Evolutionary conservation across 2,329 filamentous ascomycete genomes (phyloP), one percentile per base, ranked within the genome.

Genomic region (Shiraia bambusicola): DNA sequence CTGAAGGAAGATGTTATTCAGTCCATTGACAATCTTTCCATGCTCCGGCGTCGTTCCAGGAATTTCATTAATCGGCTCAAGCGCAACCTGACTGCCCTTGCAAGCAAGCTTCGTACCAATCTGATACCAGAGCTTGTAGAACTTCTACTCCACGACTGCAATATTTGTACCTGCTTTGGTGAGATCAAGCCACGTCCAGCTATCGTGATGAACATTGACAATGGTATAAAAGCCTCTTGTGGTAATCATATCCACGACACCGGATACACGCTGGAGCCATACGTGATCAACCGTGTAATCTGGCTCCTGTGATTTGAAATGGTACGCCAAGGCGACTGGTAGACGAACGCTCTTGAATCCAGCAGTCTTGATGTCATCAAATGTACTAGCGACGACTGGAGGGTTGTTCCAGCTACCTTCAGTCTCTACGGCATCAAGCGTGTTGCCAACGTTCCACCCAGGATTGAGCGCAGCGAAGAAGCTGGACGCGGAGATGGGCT

Each of bases 391-490:
- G 5, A 72, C 66, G 1, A 81, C 77, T 0, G 75, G 71, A 0
- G 73, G 69, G 42, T 82, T 82, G 49, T 79, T 79, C 80, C 79
- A 83, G 2, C 73, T 76, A 4, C 77, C 78, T 56, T 83, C 80
- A 34, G 74, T 67, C 4, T 78, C 74, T 6, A 73, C 63, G 1
- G 78, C 77, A 54, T 82, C 81, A 22, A 83, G 70, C 0, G 78
- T 81, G 41, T 83, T 83, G 8, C 80, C 80, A 7, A 82, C 52
- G 49, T 82, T 83, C 80, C 80, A 83, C 6, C 80, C 79, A 0
- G 78, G 68, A 34, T 76, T 76, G 28, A 81, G 67, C 7, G 67
- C 71, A 4, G 69, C 67, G 34, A 81, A 66, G 36, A 69, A 80
- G 2, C 72, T 62, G 1, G 67, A 59, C 0, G 76, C 77, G 0